Conservation (phyloP, 2,329 filamentous ascomycete genomes). For the Exserohilum turcica region DNA sequence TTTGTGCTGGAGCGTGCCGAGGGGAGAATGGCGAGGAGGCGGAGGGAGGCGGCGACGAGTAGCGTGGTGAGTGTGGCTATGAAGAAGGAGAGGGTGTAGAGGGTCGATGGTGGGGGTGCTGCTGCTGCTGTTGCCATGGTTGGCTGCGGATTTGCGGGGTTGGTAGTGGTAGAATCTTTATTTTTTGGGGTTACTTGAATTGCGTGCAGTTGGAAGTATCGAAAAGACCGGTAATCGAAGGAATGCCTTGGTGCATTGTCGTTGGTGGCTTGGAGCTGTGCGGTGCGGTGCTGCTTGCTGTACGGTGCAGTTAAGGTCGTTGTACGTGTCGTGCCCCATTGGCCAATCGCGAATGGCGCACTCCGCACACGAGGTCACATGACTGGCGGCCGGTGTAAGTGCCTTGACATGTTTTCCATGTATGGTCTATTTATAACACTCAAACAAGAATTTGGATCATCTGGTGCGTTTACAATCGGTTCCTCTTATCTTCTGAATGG, state of each 20-base stretch:
- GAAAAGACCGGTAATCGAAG: neutral
- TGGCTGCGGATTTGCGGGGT: conserved; percentile 1
- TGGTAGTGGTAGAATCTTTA: neutral
- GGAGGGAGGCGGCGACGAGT: conserved; percentile 43
- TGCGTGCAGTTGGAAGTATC: neutral
- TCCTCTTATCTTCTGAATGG: no score
- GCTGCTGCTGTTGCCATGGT: no score
- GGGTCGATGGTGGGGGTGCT: conserved; percentile 23
- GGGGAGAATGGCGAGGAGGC: conserved; percentile 50
- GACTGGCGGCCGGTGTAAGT: neutral
- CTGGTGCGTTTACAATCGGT: no score
- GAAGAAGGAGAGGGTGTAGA: conserved; percentile 35
- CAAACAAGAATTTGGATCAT: no score
- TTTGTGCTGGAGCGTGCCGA: conserved; percentile 28
- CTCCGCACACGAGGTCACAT: conserved; percentile 9
- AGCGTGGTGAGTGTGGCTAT: conserved; percentile 43
- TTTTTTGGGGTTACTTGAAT: neutral
- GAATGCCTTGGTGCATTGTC: neutral
- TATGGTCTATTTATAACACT: no score
- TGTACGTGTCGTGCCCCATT: conserved; percentile 8
- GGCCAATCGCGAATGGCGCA: conserved; percentile 10
- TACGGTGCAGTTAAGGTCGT: no score
- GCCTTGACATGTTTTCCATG: no score
- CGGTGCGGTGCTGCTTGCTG: neutral
- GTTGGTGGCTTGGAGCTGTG: neutral